Evolutionary conservation across 371 early-diverging fungal genomes (phyloP), one percentile per base, ranked within the genome.

Genomic region (Syncephalastrum monosporum): DNA sequence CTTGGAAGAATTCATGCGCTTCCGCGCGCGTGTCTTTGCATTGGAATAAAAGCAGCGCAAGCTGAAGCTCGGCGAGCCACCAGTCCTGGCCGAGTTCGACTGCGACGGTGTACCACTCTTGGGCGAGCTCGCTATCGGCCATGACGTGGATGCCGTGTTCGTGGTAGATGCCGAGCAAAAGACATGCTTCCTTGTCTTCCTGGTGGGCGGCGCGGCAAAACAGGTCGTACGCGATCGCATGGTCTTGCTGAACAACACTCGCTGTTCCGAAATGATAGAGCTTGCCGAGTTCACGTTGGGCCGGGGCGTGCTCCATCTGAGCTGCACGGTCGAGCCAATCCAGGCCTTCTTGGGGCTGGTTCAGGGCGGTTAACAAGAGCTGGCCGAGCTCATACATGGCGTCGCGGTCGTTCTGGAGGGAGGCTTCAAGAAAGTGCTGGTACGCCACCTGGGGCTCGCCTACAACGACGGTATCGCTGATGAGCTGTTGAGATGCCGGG

Each of bases 331-430:
- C 56, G 7, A 75, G 57, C 63, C 54, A 67, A 24, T 48, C 47
- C 5, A 72, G 13, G 3, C 69, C 73, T 17, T 33, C 16, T 51
- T 44, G 44, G n/a, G n/a, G 15, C 44, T 63, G 63, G 5, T 51
- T 19, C 17, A 56, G 54, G 27, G 53, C 19, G 14, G 23, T 42
- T 46, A 73, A 24, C 5, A 74, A 64, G 4, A 74, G 25, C 1
- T 56, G 41, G 10, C 66, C 73, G 1, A 78, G 58, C 47, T 72
- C 65, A 44, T 55, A 59, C 78, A 78, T 78, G 33, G 78, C 69
- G 29, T 71, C 62, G 33, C 51, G 55, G 16, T 74, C 62, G 29
- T 64, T 49, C 48, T 72, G 67, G 2, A 61, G 67, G 19, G 73
- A 61, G 16, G 78, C 73, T 33, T 61, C 62, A n/a, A 64, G 29